Evolutionary conservation across 2,329 filamentous ascomycete species (phyloP).

Genomic region (Aspergillus novofumigatus): DNA sequence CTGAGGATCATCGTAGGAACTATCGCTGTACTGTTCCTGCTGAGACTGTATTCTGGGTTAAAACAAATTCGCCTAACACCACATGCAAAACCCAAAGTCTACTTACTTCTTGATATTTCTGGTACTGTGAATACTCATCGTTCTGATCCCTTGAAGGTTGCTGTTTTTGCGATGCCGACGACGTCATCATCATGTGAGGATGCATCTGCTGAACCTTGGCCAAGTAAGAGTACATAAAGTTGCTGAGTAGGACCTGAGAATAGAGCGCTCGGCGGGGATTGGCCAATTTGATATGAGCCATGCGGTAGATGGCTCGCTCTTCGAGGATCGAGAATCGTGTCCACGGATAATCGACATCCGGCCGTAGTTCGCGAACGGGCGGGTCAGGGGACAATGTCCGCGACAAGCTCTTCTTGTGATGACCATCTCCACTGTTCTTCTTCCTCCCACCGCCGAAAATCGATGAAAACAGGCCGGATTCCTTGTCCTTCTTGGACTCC

Average conservation of each 20-base stretch:
- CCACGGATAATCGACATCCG: constrained; percentile 95
- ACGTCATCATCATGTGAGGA: constrained; percentile 87
- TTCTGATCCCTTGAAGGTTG: constrained; percentile 36
- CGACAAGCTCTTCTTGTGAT: constrained; percentile 68
- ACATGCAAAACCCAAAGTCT: background rate
- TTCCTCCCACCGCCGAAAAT: constrained; percentile 90
- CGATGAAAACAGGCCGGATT: constrained; percentile 80
- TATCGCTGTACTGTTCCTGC: constrained; percentile 36
- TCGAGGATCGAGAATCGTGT: constrained; percentile 91
- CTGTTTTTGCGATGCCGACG: constrained; percentile 66
- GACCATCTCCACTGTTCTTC: constrained; percentile 71
- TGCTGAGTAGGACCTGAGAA: constrained; percentile 93
- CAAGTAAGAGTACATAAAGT: constrained; percentile 99
- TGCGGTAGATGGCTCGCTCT: constrained; percentile 94
- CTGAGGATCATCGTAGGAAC: constrained; percentile 47
- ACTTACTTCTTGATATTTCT: constrained; percentile 45
- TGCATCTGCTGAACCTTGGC: constrained; percentile 99
- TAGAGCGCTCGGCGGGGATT: constrained; percentile 88
- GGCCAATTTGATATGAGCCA: constrained; percentile 98
- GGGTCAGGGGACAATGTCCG: constrained; percentile 78
- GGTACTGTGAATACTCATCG: constrained; percentile 44
- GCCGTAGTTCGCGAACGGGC: constrained; percentile 66
- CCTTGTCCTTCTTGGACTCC: constrained; percentile 79
- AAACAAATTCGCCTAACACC: background rate
- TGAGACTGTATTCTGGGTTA: constrained; percentile 16